phyloP scores from a whole-genome alignment of 2,329 filamentous ascomycete species.

The Botrytis fragariae region DNA sequence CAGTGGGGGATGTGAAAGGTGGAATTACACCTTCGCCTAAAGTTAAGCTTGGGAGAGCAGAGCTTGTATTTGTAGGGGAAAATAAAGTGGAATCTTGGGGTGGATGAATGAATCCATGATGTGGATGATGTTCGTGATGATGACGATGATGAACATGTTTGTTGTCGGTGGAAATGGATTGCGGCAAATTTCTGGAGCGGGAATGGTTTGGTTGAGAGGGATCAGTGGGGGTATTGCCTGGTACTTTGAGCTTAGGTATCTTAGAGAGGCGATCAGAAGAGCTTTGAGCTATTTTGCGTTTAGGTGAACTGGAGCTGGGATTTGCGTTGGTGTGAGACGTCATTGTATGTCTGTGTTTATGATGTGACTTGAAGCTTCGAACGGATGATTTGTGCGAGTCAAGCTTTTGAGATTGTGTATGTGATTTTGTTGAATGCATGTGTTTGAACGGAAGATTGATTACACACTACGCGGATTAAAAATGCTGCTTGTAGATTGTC shows the following conservation, averaged over 20 bases:
- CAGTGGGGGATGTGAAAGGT: slow-evolving; percentile 12
- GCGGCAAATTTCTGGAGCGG: neutral
- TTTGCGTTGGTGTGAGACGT: neutral
- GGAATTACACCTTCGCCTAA: neutral
- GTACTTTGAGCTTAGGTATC: slow-evolving; percentile 6
- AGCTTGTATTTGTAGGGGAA: neutral
- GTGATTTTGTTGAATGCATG: neutral
- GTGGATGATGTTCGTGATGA: neutral
- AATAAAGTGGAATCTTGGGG: slow-evolving; percentile 3
- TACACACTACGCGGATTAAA: neutral
- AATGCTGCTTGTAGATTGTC: neutral
- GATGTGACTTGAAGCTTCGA: neutral
- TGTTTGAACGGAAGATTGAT: neutral
- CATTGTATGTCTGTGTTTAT: neutral
- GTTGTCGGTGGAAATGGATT: neutral
- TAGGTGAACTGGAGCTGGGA: neutral
- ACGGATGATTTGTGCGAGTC: neutral
- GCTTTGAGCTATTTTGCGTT: slow-evolving; percentile 6
- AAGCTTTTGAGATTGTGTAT: neutral
- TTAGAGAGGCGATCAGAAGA: slow-evolving; percentile 7
- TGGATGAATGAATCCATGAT: slow-evolving; percentile 1
- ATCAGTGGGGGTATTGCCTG: slow-evolving; percentile 1
- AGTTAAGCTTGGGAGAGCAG: neutral
- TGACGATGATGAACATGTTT: neutral
- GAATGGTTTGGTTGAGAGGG: neutral